Conservation (phyloP, 2,329 filamentous ascomycete species). For the Ophiostoma himal-ulmi region DNA sequence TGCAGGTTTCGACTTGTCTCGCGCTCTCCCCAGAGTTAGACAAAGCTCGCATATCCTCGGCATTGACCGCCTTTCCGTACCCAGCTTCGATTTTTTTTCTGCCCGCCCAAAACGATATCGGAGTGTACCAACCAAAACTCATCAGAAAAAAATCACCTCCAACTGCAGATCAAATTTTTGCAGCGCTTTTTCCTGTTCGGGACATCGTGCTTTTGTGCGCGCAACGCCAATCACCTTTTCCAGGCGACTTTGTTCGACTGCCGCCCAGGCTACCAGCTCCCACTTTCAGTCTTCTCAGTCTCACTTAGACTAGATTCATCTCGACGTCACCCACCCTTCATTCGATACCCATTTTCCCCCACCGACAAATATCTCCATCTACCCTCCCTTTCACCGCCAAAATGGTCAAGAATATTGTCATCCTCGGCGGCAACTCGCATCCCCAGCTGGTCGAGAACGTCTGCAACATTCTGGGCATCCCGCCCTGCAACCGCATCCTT, state of each 20-base stretch:
- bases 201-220: constrained; percentile 10
- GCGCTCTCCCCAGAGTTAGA: constrained; percentile 14
- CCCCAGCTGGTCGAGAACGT: constrained; percentile 80
- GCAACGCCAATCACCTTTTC: constrained; percentile 1
- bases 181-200: constrained; percentile 2
- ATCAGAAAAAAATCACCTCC: neutral
- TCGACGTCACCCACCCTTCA: neutral
- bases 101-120: constrained; percentile 24
- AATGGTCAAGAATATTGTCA: constrained; percentile 93
- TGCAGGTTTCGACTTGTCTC: constrained; percentile 12
- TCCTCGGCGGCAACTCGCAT: constrained; percentile 90
- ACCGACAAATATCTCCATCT: neutral
- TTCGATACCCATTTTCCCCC: neutral
- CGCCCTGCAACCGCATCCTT: constrained; percentile 76
- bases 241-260: neutral
- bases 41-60: constrained; percentile 25
- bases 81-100: constrained; percentile 23
- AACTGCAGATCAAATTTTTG: constrained; percentile 14
- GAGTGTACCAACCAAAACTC: constrained; percentile 18
- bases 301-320: neutral
- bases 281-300: neutral
- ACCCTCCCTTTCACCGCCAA: constrained; percentile 4
- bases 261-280: neutral
- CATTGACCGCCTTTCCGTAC: constrained; percentile 25
- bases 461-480: constrained; percentile 81